phyloP scores from a whole-genome alignment of 2,329 filamentous ascomycete genomes.

The Pyrenochaeta sp. region DNA sequence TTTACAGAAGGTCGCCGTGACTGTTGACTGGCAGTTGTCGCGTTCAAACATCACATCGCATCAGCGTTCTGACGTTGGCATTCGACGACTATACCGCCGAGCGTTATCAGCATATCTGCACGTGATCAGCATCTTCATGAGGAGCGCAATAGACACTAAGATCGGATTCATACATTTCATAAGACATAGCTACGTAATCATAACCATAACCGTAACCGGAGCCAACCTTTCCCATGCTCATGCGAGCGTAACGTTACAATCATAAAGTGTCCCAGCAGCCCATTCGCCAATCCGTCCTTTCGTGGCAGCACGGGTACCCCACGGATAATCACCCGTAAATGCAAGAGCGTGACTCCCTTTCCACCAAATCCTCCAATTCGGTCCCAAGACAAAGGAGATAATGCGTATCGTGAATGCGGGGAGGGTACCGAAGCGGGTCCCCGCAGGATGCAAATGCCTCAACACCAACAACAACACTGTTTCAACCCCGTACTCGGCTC shows the following conservation, averaged over 20 bases:
- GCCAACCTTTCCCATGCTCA: background rate
- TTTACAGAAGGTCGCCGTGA: conserved; percentile 3
- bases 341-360: background rate
- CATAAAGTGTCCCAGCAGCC: conserved; percentile 7
- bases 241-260: conserved; percentile 16
- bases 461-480: conserved; percentile 2
- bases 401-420: conserved; percentile 1
- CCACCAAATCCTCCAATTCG: background rate
- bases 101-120: conserved; percentile 16
- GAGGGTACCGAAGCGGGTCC: conserved; percentile 6
- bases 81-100: background rate
- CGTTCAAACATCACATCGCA: conserved; percentile 1
- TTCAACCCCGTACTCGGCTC: background rate
- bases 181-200: conserved; percentile 35
- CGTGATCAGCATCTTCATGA: conserved; percentile 11
- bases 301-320: background rate
- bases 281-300: conserved; percentile 3
- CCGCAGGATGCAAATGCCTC: conserved; percentile 10
- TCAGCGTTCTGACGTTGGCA: conserved; percentile 1
- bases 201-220: conserved; percentile 4
- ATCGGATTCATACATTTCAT: conserved; percentile 34
- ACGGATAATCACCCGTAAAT: background rate
- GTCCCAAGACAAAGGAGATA: conserved; percentile 1
- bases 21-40: conserved; percentile 8
- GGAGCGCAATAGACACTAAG: background rate